These are phyloP conservation scores for Hibiscus trionum DNA, from an alignment of 345 rosid genomes.

Conservation along the genomic window DNA sequence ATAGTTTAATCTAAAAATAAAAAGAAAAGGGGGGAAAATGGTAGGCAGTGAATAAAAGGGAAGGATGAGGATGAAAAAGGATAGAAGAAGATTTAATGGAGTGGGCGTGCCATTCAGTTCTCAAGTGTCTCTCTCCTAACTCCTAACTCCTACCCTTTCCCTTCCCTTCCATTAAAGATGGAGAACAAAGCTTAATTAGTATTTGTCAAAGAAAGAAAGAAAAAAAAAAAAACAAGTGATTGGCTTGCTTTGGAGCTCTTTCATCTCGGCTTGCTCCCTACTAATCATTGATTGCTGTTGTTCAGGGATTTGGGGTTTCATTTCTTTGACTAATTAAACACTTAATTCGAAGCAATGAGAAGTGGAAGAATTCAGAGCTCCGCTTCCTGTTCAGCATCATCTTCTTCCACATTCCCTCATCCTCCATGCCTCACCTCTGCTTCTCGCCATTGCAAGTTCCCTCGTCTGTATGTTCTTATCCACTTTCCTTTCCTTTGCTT, in stretches of 20 bases:
- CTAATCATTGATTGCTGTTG: background rate
- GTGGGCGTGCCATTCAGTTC: background rate
- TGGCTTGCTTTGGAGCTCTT: background rate
- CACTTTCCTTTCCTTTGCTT: background rate
- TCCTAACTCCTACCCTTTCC: background rate
- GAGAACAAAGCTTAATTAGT: background rate
- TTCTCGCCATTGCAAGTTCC: slow-evolving; percentile 19
- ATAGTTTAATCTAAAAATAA: too few relatives aligned
- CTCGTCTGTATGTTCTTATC: slow-evolving; percentile 26
- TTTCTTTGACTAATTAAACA: background rate
- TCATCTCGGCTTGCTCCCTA: background rate
- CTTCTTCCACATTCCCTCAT: slow-evolving; percentile 37
- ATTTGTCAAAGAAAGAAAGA: background rate
- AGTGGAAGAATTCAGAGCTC: slow-evolving; percentile 11
- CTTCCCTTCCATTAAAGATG: background rate
- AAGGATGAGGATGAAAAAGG: background rate
- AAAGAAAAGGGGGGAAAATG: background rate
- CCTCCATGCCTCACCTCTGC: slow-evolving; percentile 24
- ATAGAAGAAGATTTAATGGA: background rate
- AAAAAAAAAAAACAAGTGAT: background rate
- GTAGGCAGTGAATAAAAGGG: background rate
- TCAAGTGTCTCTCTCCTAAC: slow-evolving; percentile 9
- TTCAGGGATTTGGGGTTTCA: background rate
- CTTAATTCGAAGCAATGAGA: background rate
- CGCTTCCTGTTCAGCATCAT: slow-evolving; percentile 30